A percentile compares a stretch with the other conserved stretches of the same genome.
These are phyloP conservation scores for Rehmannia glutinosa DNA, from an alignment of 257 asterid genomes.

Conservation along the genomic window DNA sequence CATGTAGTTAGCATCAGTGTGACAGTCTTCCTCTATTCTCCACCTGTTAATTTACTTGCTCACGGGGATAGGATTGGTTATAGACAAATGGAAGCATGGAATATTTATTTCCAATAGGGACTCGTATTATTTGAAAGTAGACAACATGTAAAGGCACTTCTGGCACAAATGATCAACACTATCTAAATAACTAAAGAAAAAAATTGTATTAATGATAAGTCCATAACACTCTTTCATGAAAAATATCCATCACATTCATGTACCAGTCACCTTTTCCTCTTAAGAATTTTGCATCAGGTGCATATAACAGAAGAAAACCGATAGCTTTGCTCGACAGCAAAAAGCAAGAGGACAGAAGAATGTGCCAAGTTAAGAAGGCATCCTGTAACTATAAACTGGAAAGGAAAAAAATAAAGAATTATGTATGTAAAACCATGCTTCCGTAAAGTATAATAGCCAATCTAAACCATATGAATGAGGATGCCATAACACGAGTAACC, in stretches of 20 bases:
- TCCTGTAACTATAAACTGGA: not conserved
- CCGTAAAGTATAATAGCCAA: not conserved
- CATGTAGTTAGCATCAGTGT: not conserved
- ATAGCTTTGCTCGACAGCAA: not conserved
- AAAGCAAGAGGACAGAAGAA: not conserved
- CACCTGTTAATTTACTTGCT: not conserved
- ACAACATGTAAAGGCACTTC: not conserved
- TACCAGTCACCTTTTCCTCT: too few species aligned
- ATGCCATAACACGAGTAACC: not conserved
- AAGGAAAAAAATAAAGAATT: not conserved
- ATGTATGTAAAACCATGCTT: not conserved
- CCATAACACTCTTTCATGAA: not conserved
- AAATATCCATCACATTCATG: not conserved
- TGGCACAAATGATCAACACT: not conserved
- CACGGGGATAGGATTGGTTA: not conserved
- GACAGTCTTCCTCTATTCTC: not conserved
- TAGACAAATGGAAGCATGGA: not conserved
- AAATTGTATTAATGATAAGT: too few species aligned
- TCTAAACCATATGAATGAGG: not conserved
- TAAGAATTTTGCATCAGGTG: not conserved
- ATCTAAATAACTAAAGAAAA: not conserved
- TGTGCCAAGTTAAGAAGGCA: not conserved
- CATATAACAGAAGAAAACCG: not conserved
- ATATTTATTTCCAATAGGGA: not conserved
- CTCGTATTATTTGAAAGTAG: not conserved